These are phyloP conservation scores for Claviceps digitariae DNA, from an alignment of 2,329 filamentous ascomycete species.

Conservation along the genomic window DNA sequence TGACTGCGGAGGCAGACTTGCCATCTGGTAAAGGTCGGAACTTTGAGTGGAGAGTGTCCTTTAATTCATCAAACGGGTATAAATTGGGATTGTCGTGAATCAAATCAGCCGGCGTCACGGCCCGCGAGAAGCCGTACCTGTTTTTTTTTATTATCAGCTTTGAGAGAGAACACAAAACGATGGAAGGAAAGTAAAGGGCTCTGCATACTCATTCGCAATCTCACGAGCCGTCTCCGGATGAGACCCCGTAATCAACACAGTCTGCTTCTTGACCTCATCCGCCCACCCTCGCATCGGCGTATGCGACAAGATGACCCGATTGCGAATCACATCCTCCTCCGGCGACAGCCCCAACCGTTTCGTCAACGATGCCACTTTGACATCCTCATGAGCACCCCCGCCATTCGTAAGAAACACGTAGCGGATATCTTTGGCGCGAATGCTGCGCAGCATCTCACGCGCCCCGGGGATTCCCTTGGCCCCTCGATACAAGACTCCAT, in stretches of 20 bases:
- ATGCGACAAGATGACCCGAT: conserved; percentile 59
- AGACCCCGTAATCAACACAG: conserved; percentile 62
- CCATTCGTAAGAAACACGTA: conserved; percentile 96
- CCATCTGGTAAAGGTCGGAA: conserved; percentile 19
- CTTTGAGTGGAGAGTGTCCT: conserved; percentile 17
- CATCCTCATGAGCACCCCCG: conserved; percentile 65
- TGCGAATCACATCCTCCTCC: conserved; percentile 20
- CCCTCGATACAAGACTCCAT: conserved; percentile 85
- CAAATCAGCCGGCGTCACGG: conserved; percentile 78
- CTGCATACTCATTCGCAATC: conserved; percentile 51
- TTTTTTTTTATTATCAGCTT: no score
- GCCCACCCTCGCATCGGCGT: conserved; percentile 62
- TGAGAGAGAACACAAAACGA: background rate
- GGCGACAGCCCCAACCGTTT: conserved; percentile 18
- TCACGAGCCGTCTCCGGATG: conserved; percentile 51
- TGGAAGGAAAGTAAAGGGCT: background rate
- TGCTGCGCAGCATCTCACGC: conserved; percentile 54
- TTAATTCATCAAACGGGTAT: conserved; percentile 60
- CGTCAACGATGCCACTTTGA: conserved; percentile 21
- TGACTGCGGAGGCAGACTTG: conserved; percentile 18
- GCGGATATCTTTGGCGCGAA: conserved; percentile 64
- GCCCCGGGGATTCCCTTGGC: conserved; percentile 69
- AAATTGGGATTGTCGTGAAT: conserved; percentile 58
- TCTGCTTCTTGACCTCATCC: conserved; percentile 27
- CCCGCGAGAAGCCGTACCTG: conserved; percentile 61